Conservation (phyloP, 1,284 basidiomycete species). For the Polyporus tsugae region DNA sequence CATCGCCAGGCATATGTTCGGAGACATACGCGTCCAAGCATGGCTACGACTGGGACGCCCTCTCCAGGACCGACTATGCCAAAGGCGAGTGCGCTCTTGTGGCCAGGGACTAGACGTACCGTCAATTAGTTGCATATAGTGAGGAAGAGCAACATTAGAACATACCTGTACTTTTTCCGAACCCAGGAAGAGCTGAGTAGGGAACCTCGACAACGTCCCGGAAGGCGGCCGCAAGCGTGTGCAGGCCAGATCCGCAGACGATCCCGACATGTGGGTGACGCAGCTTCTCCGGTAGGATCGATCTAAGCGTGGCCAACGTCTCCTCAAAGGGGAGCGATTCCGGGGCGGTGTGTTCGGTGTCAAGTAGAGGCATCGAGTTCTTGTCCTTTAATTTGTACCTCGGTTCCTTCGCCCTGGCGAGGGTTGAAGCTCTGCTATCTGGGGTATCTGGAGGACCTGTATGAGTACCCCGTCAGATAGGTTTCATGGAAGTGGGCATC, state of each 20-base stretch:
- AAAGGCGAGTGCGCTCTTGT: conserved; percentile 81
- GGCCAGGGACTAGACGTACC: conserved; percentile 67
- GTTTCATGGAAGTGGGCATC: neutral
- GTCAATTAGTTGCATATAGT: neutral
- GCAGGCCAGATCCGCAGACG: conserved; percentile 81
- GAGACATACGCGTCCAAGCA: conserved; percentile 76
- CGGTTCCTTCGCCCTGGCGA: neutral
- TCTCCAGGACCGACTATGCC: conserved; percentile 69
- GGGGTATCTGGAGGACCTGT: neutral
- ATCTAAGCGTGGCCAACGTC: conserved; percentile 48
- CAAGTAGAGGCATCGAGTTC: conserved; percentile 16
- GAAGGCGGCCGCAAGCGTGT: conserved; percentile 67
- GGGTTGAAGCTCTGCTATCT: neutral
- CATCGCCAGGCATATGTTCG: neutral
- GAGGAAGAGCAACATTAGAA: neutral
- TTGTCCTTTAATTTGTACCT: neutral
- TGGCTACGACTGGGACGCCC: conserved; percentile 79
- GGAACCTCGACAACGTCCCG: conserved; percentile 63
- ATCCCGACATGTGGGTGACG: conserved; percentile 73
- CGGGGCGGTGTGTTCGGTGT: conserved; percentile 17
- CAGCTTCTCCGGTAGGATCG: conserved; percentile 52
- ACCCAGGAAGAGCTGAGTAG: conserved; percentile 71
- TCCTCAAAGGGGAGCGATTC: conserved; percentile 43
- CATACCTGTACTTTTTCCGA: conserved; percentile 78
- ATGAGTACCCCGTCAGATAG: neutral